Conservation (phyloP, 2,329 filamentous ascomycete genomes). For the Tympanopsis confertula region DNA sequence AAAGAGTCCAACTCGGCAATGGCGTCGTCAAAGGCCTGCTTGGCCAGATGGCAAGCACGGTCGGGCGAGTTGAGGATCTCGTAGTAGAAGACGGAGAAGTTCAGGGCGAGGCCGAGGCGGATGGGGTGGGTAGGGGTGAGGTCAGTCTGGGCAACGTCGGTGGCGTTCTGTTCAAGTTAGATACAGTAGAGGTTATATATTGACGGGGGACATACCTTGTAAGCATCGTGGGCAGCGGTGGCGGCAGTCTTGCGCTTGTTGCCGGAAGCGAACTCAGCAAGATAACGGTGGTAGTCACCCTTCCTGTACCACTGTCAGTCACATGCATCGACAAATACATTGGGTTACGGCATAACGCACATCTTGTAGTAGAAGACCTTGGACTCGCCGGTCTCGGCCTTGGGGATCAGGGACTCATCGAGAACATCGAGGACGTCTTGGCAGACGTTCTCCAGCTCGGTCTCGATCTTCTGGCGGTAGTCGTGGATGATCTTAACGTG, state of each 20-base stretch:
- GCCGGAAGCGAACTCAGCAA: slow-evolving; percentile 83
- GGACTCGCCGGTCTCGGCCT: slow-evolving; percentile 91
- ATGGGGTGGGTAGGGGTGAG: slow-evolving; percentile 96
- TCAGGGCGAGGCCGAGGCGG: slow-evolving; percentile 90
- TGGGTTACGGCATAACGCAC: slow-evolving; percentile 55
- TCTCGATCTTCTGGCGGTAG: slow-evolving; percentile 97
- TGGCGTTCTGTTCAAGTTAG: slow-evolving; percentile 59
- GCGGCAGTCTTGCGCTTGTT: slow-evolving; percentile 86
- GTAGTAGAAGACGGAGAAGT: slow-evolving; percentile 99
- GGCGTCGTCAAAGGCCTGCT: slow-evolving; percentile 97
- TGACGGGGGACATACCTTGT: slow-evolving; percentile 63
- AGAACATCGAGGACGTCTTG: slow-evolving; percentile 94
- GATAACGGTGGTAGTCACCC: slow-evolving; percentile 93
- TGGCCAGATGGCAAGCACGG: slow-evolving; percentile 93
- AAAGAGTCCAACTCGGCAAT: slow-evolving; percentile 97
- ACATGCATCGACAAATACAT: slow-evolving; percentile 1
- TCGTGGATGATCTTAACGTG: slow-evolving; percentile 89
- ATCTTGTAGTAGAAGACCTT: slow-evolving; percentile 99
- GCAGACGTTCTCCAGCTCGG: slow-evolving; percentile 94
- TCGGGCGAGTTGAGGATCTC: slow-evolving; percentile 98
- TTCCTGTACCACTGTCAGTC: slow-evolving; percentile 47
- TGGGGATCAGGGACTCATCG: slow-evolving; percentile 85
- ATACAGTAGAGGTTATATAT: slow-evolving; percentile 3
- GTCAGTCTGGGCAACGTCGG: slow-evolving; percentile 95
- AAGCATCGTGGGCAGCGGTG: slow-evolving; percentile 81